Evolutionary conservation across 1,284 basidiomycete species (phyloP).

Genomic region (Sanghuangporus baumii): DNA sequence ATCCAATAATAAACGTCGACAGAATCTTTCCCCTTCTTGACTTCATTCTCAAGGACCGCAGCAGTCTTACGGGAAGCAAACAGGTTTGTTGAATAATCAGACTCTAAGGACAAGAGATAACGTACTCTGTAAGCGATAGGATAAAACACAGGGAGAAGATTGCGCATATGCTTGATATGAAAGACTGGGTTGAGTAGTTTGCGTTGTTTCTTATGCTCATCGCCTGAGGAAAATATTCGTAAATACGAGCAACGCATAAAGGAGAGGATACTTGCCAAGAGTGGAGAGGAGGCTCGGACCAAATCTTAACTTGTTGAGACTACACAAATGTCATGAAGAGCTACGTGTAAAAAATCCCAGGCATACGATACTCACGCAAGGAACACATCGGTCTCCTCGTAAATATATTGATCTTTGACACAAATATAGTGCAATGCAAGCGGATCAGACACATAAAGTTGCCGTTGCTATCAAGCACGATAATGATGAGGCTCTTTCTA

Average conservation of each 20-base stretch:
- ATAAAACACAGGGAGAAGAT: constrained; percentile 25
- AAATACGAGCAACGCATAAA: not conserved
- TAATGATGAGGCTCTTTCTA: not conserved
- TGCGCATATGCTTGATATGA: constrained; percentile 25
- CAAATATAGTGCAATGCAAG: constrained; percentile 26
- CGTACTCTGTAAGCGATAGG: constrained; percentile 24
- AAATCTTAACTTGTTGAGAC: constrained; percentile 8
- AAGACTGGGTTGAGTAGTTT: constrained; percentile 30
- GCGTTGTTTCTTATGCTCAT: constrained; percentile 24
- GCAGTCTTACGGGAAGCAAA: constrained; percentile 17
- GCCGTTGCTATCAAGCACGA: constrained; percentile 5
- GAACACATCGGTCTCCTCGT: constrained; percentile 23
- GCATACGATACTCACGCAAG: constrained; percentile 18
- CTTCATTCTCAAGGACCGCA: constrained; percentile 18
- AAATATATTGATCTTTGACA: constrained; percentile 29
- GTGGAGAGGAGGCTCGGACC: constrained; percentile 22
- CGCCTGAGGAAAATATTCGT: constrained; percentile 18
- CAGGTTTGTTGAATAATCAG: not conserved
- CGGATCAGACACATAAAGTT: constrained; percentile 20
- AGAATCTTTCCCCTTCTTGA: constrained; percentile 20
- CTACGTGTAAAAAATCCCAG: not conserved
- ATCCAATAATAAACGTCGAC: constrained; percentile 31
- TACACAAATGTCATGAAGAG: not conserved
- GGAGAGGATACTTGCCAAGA: constrained; percentile 10
- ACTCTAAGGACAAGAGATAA: not conserved